phyloP scores from a whole-genome alignment of 176 grass and related monocot genomes.

The Musa beccarii region DNA sequence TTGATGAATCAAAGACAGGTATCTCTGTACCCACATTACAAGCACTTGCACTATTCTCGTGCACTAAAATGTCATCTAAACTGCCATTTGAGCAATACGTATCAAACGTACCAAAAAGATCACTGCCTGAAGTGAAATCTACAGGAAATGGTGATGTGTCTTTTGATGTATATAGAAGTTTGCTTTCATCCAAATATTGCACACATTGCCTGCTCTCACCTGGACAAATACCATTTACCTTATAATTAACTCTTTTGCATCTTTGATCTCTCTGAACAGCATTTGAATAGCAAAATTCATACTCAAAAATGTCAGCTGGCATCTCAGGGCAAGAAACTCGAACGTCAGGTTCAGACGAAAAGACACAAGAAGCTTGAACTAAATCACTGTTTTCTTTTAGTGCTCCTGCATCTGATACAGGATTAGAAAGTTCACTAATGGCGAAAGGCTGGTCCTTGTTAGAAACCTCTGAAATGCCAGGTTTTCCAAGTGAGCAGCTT shows the following conservation, averaged over 20 bases:
- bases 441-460: constrained; percentile 29
- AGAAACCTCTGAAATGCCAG: constrained; percentile 20
- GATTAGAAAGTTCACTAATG: constrained; percentile 20
- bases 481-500: constrained; percentile 2
- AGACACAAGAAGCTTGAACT: constrained; percentile 24
- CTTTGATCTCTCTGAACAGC: constrained; percentile 20
- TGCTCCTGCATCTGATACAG: constrained; percentile 26
- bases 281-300: constrained; percentile 23
- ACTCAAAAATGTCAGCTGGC: constrained; percentile 7
- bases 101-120: constrained; percentile 55
- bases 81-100: constrained; percentile 26
- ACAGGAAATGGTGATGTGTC: constrained; percentile 29
- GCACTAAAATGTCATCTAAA: constrained; percentile 28
- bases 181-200: constrained; percentile 22
- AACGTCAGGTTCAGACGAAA: constrained; percentile 23
- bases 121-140: constrained; percentile 38
- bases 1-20: constrained; percentile 38
- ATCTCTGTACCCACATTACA: constrained; percentile 33
- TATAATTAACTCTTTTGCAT: not conserved
- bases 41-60: constrained; percentile 26
- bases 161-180: not conserved
- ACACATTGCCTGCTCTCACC: constrained; percentile 12
- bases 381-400: constrained; percentile 17
- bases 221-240: constrained; percentile 28
- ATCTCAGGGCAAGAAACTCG: constrained; percentile 35